Evolutionary conservation across 2,329 filamentous ascomycete genomes (phyloP).

Genomic region (Xylaria sp.): DNA sequence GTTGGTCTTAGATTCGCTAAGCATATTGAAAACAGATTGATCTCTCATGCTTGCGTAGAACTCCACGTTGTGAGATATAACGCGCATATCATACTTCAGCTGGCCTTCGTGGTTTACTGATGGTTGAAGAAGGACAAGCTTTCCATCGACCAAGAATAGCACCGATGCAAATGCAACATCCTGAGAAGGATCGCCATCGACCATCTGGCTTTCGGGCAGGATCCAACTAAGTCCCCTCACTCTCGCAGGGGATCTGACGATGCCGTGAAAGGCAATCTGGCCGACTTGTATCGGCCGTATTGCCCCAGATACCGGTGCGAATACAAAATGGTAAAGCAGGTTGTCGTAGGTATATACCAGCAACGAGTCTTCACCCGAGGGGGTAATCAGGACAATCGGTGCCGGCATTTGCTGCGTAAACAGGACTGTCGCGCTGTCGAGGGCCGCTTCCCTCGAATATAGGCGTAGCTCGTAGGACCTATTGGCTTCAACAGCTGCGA

Average conservation of each 20-base stretch:
- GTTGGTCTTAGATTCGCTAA: slow-evolving; percentile 25
- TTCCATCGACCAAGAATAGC: slow-evolving; percentile 94
- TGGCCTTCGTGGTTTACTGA: slow-evolving; percentile 80
- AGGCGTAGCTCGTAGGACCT: slow-evolving; percentile 84
- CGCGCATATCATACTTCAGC: slow-evolving; percentile 97
- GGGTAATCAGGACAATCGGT: slow-evolving; percentile 86
- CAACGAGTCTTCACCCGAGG: slow-evolving; percentile 90
- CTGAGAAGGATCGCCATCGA: slow-evolving; percentile 90
- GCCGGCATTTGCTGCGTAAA: slow-evolving; percentile 78
- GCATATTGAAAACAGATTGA: slow-evolving; percentile 57
- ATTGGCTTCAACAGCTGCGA: slow-evolving; percentile 88
- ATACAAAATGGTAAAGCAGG: slow-evolving; percentile 90
- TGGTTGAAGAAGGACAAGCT: slow-evolving; percentile 88
- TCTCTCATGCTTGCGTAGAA: slow-evolving; percentile 94
- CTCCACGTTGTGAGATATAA: slow-evolving; percentile 94
- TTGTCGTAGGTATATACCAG: slow-evolving; percentile 98
- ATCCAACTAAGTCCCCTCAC: slow-evolving; percentile 96
- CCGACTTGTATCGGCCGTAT: slow-evolving; percentile 89
- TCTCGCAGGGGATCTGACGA: slow-evolving; percentile 88
- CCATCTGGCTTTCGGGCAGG: slow-evolving; percentile 83
- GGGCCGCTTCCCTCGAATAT: slow-evolving; percentile 81
- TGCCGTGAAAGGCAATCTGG: slow-evolving; percentile 95
- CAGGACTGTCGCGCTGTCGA: slow-evolving; percentile 74
- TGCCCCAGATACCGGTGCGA: slow-evolving; percentile 69
- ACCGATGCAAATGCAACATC: slow-evolving; percentile 94